Conservation (phyloP, 257 asterid species). For the Jacaranda copaia region DNA sequence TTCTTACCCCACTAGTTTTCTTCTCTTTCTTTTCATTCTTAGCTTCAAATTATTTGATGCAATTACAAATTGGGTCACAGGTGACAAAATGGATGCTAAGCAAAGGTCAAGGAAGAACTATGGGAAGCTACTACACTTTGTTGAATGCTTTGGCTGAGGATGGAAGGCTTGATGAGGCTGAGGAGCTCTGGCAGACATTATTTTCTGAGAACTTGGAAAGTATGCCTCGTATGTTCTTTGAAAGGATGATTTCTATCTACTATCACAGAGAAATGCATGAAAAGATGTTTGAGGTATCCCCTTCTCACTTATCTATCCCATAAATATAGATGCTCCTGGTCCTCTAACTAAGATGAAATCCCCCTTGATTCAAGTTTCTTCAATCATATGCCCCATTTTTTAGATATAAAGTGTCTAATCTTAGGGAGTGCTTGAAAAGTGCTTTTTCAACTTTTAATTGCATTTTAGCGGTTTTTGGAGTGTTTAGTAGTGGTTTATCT, state of each 20-base stretch:
- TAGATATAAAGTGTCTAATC: no score
- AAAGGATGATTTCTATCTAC: conserved; percentile 79
- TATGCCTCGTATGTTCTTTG: conserved; percentile 89
- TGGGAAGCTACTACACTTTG: conserved; percentile 90
- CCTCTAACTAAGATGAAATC: background rate
- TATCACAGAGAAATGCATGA: conserved; percentile 78
- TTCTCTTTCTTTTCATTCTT: background rate
- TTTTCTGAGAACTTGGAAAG: conserved; percentile 83
- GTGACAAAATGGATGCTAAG: conserved; percentile 96
- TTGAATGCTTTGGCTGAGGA: conserved; percentile 89
- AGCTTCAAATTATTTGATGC: conserved; percentile 28
- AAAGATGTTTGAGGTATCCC: conserved; percentile 86
- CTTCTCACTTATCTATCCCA: conserved; percentile 18
- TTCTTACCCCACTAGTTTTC: conserved; percentile 27
- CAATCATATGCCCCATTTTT: background rate
- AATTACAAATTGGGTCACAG: conserved; percentile 40
- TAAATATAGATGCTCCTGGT: background rate
- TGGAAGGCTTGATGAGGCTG: conserved; percentile 93
- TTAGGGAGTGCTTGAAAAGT: no score
- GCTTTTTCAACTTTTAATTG: no score
- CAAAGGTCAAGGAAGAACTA: conserved; percentile 97
- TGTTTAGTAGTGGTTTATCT: no score
- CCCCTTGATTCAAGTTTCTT: background rate
- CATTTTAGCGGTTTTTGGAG: no score
- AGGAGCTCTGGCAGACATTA: conserved; percentile 81